A percentile compares a stretch with the other conserved stretches of the same genome.
Evolutionary conservation across 1,284 basidiomycete genomes (phyloP).

Genomic region (Marasmius tenuissimus): DNA sequence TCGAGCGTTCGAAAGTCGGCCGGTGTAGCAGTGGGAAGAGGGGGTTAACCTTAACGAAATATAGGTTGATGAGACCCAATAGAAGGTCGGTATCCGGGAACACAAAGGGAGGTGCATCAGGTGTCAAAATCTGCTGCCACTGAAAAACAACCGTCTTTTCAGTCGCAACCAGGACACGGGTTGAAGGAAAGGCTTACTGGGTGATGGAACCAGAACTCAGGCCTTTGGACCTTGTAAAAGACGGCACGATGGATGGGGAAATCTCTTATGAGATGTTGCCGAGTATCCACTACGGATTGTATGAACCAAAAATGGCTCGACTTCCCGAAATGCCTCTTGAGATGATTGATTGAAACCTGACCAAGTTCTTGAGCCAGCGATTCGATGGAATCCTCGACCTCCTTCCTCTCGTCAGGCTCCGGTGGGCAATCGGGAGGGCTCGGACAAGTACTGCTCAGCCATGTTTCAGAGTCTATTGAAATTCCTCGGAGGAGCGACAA

Average conservation of each 20-base stretch:
- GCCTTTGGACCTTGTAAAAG: background rate
- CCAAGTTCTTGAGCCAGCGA: background rate
- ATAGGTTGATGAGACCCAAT: constrained; percentile 51
- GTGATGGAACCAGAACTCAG: background rate
- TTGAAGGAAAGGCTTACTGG: background rate
- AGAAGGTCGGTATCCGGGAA: constrained; percentile 56
- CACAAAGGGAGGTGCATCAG: background rate
- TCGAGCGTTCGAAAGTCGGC: constrained; percentile 53
- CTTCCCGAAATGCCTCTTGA: background rate
- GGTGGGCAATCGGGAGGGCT: background rate
- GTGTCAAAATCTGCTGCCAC: constrained; percentile 3
- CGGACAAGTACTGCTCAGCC: background rate
- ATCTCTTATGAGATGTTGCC: background rate
- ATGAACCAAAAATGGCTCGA: background rate
- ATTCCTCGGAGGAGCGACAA: background rate
- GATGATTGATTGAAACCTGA: background rate
- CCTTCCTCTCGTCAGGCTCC: background rate
- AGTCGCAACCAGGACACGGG: background rate
- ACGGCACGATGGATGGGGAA: background rate
- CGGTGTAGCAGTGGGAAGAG: constrained; percentile 62
- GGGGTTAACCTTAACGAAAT: constrained; percentile 51
- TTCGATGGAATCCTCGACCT: background rate
- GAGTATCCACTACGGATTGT: background rate
- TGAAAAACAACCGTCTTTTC: background rate
- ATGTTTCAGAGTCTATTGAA: background rate